Conservation (phyloP, 768 basidiomycete species). For the Trametes punicea region DNA sequence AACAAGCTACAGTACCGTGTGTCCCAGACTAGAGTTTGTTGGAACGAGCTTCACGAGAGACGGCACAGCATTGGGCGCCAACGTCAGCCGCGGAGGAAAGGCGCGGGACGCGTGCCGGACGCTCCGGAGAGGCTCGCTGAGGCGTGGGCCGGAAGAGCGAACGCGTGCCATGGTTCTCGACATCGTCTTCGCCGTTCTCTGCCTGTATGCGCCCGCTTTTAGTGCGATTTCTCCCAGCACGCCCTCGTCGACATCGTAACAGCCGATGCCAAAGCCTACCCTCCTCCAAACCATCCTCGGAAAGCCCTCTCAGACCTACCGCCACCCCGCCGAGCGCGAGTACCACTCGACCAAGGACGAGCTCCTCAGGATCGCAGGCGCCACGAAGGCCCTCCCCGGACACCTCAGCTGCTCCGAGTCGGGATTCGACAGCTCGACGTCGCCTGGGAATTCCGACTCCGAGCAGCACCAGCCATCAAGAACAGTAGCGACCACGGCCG, state of each 20-base stretch:
- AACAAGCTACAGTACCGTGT: too few species aligned
- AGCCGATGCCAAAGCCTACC: conserved; percentile 51
- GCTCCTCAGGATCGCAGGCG: conserved; percentile 44
- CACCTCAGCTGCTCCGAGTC: conserved; percentile 18
- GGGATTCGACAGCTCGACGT: conserved; percentile 18
- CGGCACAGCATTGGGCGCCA: background rate
- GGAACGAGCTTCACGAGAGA: too few species aligned
- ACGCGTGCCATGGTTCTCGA: conserved; percentile 4
- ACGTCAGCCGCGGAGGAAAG: background rate
- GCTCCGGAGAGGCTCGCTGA: background rate
- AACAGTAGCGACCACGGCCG: background rate
- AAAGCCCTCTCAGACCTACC: conserved; percentile 62
- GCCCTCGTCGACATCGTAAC: conserved; percentile 8
- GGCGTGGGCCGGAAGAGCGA: background rate
- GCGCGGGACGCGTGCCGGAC: too few species aligned
- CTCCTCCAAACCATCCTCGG: conserved; percentile 59
- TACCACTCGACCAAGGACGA: conserved; percentile 52
- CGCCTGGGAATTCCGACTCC: conserved; percentile 20
- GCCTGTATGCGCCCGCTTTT: conserved; percentile 8
- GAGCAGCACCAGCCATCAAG: conserved; percentile 5
- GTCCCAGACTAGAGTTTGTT: too few species aligned
- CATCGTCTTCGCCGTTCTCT: conserved; percentile 1
- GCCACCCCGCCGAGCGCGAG: conserved; percentile 40
- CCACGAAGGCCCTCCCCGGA: conserved; percentile 17
- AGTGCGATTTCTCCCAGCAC: conserved; percentile 6